A percentile compares a stretch with the other conserved stretches of the same genome.
Conservation (phyloP, 2,329 filamentous ascomycete genomes). For the Aureobasidium namibiae region DNA sequence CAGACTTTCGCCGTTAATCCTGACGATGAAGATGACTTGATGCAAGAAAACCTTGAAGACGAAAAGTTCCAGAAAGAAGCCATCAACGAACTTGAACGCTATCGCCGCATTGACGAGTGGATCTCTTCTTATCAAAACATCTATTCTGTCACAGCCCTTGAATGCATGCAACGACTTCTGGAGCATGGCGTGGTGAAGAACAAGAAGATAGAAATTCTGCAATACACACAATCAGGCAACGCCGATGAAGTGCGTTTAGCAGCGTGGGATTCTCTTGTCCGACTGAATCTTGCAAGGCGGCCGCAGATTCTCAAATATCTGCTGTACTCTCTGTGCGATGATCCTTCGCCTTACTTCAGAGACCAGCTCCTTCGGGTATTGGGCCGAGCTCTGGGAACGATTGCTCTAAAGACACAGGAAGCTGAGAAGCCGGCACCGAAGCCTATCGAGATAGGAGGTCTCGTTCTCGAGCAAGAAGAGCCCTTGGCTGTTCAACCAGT, state of each 20-base stretch:
- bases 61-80: slow-evolving; percentile 48
- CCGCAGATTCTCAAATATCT: slow-evolving; percentile 48
- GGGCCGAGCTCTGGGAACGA: slow-evolving; percentile 47
- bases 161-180: slow-evolving; percentile 50
- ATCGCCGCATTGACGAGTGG: slow-evolving; percentile 59
- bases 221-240: slow-evolving; percentile 52
- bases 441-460: slow-evolving; percentile 30
- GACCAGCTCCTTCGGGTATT: slow-evolving; percentile 45
- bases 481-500: slow-evolving; percentile 38
- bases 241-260: slow-evolving; percentile 52
- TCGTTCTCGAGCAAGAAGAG: slow-evolving; percentile 52
- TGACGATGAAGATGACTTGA: slow-evolving; percentile 38
- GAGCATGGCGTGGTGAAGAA: slow-evolving; percentile 44
- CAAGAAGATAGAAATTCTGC: slow-evolving; percentile 49
- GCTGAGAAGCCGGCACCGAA: slow-evolving; percentile 23
- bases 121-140: slow-evolving; percentile 58
- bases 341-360: slow-evolving; percentile 51
- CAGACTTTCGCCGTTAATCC: slow-evolving; percentile 28
- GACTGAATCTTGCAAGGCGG: slow-evolving; percentile 45
- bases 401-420: slow-evolving; percentile 48
- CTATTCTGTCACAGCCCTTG: slow-evolving; percentile 52
- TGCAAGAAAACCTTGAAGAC: slow-evolving; percentile 33
- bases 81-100: slow-evolving; percentile 54
- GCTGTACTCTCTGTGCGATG: slow-evolving; percentile 47
- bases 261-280: slow-evolving; percentile 51